These are phyloP conservation scores for Marasmius tenuissimus DNA, from an alignment of 1,284 basidiomycete genomes.

Conservation along the genomic window DNA sequence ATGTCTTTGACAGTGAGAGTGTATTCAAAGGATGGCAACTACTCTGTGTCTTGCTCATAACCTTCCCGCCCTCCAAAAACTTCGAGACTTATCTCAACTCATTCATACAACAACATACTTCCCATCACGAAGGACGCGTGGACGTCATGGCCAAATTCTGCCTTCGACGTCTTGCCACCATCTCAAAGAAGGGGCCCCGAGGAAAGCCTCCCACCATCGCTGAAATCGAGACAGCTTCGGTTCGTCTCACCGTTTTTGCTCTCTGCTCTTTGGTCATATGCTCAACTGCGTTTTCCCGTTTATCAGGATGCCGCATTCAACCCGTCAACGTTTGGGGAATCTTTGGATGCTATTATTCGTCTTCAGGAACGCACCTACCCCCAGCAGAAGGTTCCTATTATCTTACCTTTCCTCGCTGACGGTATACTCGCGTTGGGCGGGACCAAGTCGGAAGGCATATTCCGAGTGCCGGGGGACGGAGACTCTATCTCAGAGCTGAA, in stretches of 20 bases:
- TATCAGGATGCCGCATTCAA: constrained; percentile 86
- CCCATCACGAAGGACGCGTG: constrained; percentile 70
- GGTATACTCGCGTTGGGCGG: constrained; percentile 88
- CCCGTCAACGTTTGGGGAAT: constrained; percentile 90
- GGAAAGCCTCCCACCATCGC: constrained; percentile 77
- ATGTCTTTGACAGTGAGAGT: constrained; percentile 59
- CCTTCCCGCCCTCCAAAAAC: constrained; percentile 89
- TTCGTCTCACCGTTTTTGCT: constrained; percentile 32
- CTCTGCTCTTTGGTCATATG: neutral
- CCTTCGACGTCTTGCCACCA: constrained; percentile 65
- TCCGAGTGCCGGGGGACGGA: constrained; percentile 85
- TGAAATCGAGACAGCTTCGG: constrained; percentile 88
- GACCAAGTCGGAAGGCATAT: constrained; percentile 83
- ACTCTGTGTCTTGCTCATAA: constrained; percentile 81
- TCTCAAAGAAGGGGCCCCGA: constrained; percentile 79
- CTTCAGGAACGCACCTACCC: constrained; percentile 85
- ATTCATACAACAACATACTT: constrained; percentile 73
- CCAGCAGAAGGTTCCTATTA: constrained; percentile 81
- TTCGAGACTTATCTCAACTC: constrained; percentile 80
- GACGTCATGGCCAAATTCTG: constrained; percentile 91
- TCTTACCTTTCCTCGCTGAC: constrained; percentile 88
- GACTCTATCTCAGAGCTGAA: constrained; percentile 86
- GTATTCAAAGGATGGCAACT: constrained; percentile 90
- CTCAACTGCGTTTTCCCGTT: neutral
- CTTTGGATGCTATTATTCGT: constrained; percentile 78